Conservation (phyloP, 1,139 yeast species). For the Protomyces lactucae-debilis region DNA sequence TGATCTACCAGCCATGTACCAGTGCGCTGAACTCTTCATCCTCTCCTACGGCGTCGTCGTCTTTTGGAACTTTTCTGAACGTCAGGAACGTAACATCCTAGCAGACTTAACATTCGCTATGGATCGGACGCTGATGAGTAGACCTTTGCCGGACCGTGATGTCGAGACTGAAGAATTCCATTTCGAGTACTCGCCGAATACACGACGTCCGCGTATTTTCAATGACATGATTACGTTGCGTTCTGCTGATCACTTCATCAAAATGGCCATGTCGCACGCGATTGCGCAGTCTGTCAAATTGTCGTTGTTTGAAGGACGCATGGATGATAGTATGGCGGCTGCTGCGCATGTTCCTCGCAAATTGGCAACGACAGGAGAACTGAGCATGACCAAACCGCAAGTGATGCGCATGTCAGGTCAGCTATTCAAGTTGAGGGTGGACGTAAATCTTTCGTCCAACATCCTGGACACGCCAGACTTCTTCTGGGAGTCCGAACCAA, state of each 20-base stretch:
- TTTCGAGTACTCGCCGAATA: slow-evolving; percentile 77
- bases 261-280: slow-evolving; percentile 90
- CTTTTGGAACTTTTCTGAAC: slow-evolving; percentile 92
- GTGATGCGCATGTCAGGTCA: slow-evolving; percentile 82
- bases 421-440: slow-evolving; percentile 81
- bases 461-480: slow-evolving; percentile 93
- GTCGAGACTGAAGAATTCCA: slow-evolving; percentile 94
- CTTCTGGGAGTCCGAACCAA: slow-evolving; percentile 95
- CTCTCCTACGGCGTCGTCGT: slow-evolving; percentile 92
- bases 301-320: slow-evolving; percentile 83
- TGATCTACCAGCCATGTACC: slow-evolving; percentile 27
- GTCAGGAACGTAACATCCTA: slow-evolving; percentile 84
- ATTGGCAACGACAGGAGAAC: slow-evolving; percentile 79
- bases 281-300: slow-evolving; percentile 93
- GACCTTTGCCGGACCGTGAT: slow-evolving; percentile 81
- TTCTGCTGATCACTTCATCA: slow-evolving; percentile 86
- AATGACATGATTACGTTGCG: slow-evolving; percentile 90
- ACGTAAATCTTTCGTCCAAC: slow-evolving; percentile 84
- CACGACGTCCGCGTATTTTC: slow-evolving; percentile 81
- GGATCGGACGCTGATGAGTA: slow-evolving; percentile 49
- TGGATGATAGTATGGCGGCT: slow-evolving; percentile 66
- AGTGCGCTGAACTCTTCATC: slow-evolving; percentile 51
- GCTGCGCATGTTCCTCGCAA: slow-evolving; percentile 84
- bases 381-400: slow-evolving; percentile 70
- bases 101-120: slow-evolving; percentile 86